Evolutionary conservation across 148 eudicot genomes (phyloP), one percentile per base, ranked within the genome.

Genomic region (Drosera capensis): DNA sequence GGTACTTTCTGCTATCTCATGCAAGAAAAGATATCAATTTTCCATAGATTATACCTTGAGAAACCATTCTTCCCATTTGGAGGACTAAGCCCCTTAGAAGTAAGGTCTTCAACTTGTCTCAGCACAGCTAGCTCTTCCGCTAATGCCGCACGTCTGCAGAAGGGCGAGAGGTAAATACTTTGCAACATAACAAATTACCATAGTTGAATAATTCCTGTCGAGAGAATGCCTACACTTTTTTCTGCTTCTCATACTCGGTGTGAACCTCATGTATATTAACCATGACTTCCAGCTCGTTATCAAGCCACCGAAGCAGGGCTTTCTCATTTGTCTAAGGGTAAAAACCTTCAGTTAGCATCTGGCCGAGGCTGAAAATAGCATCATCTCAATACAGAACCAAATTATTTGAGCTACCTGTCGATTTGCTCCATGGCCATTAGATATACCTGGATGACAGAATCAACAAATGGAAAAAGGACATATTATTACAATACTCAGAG

Each of bases 231-330:
- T 92, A 92, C 99, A 92, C 99, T 85, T 92, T 82, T 44, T 82
- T 85, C 65, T 92, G 99, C 67, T 85, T 92, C 67, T 92, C 95
- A 55, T 92, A 92, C 47, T 85, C 95, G 13, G 70, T 70, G 52
- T 94, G 94, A 51, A 92, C 99, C 77, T 92, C 99, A 72, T 92
- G 95, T 67, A 92, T 88, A 58, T 92, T 81, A 46, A 92, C 99
- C 83, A 77, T 78, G 54, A 92, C 94, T 68, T 92, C 95, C 11
- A 85, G 74, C 77, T 92, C 99, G 35, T 92, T 88, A 60, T 92
- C 99, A 51, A 92, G 95, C 95, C 95, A 92, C 29, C 88, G 88
- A 52, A 78, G 95, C 77, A 92, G 66, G 41, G 82, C 67, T 59
- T 92, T 92, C 55, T 92, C 99, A 50, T 85, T 85, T 68, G 64